Conservation (phyloP, 192 early-diverging fungal genomes). For the Borealophlyctis nickersoniae region DNA sequence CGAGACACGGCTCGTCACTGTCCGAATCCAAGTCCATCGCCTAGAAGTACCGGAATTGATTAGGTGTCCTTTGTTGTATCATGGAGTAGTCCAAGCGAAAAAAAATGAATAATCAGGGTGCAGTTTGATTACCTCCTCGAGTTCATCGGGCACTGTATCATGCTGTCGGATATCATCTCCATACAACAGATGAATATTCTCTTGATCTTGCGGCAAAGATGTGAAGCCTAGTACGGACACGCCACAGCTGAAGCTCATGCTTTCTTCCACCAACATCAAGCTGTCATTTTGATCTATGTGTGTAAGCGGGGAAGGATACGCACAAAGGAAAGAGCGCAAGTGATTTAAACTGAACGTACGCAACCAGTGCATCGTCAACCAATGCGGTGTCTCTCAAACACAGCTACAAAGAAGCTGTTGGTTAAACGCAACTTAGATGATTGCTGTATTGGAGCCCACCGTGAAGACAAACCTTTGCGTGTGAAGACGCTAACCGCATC, state of each 20-base stretch:
- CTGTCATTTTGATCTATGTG: no score
- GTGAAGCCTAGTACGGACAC: conserved; percentile 19
- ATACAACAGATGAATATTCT: conserved; percentile 4
- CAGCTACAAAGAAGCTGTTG: conserved; percentile 1
- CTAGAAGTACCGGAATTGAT: no score
- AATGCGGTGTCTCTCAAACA: conserved; percentile 19
- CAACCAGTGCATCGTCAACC: conserved; percentile 15
- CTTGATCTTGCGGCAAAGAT: conserved; percentile 15
- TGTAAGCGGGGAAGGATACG: no score
- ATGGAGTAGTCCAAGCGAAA: not conserved
- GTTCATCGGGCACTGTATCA: not conserved
- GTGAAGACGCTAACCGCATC: conserved; percentile 3
- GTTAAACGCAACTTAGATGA: not conserved
- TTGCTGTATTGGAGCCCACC: not conserved
- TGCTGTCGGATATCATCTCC: not conserved
- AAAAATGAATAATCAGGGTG: no score
- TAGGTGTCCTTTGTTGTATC: no score
- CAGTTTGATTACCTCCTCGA: conserved; percentile 9
- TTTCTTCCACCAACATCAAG: conserved; percentile 17
- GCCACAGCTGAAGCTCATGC: conserved; percentile 1
- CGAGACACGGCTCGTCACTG: no score
- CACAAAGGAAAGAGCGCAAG: not conserved
- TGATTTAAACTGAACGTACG: not conserved
- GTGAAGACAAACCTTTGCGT: conserved; percentile 13
- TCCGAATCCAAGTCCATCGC: conserved; percentile 15